Evolutionary conservation across 2,329 filamentous ascomycete species (phyloP), one percentile per base, ranked within the genome.

Genomic region (Diaporthe vaccinii): DNA sequence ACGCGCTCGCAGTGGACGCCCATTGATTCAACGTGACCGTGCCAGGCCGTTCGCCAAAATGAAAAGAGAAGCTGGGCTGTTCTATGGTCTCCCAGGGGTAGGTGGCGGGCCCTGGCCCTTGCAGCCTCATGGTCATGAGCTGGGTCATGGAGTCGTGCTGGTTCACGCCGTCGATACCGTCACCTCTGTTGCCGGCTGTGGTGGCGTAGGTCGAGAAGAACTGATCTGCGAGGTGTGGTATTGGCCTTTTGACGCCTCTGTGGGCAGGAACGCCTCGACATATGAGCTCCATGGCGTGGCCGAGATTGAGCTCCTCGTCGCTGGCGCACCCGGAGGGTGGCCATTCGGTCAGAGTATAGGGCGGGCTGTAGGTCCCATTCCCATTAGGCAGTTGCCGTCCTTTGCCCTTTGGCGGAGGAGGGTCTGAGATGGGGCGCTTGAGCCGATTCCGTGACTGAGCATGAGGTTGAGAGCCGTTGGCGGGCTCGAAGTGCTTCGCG

Each of bases 21-120:
- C 92, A 95, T 77, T 92, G 90, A 78, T 93, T 94, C 69, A 95
- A 84, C 0, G 93, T 94, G 70, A 93, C 89, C 1, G 93, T 95
- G 8, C 93, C 93, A 0, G 93, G 91, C 31, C 90, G 87, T 68
- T 86, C 85, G 17, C 93, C 93, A 82, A 91, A 93, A 78, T 88
- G 90, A 81, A 93, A 94, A 0, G 91, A 88, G 82, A 92, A 91
- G 81, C 92, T 94, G 6, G 93, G 93, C 79, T 95, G 93, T 80
- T 95, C 93, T 36, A 95, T 85, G 1, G 93, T 92, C 77, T 93
- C 90, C 93, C 92, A 95, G 2, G 92, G 92, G 75, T 86, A 82
- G 3, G 82, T 80, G 59, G 89, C 85, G 22, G 84, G 80, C 6
- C 84, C 85, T 0, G 82, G 79, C 4, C 86, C 86, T 74, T 86